These are phyloP conservation scores for Simplicillium sp. DNA, from an alignment of 2,329 filamentous ascomycete species.

Conservation along the genomic window DNA sequence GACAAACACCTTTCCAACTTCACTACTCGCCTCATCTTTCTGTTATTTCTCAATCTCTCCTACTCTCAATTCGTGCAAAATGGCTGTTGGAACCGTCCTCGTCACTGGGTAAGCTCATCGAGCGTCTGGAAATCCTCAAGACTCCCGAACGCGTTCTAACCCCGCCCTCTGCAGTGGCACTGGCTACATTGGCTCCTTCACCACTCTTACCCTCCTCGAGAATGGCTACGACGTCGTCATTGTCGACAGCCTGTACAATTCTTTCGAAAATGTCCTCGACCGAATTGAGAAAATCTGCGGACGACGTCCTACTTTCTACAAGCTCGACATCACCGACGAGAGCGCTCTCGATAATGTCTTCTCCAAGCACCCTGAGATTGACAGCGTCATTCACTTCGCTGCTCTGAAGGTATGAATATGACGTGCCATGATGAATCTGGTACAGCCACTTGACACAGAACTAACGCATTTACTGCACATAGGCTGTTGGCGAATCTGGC, in stretches of 20 bases:
- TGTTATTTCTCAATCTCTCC: slow-evolving; percentile 1
- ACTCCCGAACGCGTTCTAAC: slow-evolving; percentile 7
- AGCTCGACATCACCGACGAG: slow-evolving; percentile 83
- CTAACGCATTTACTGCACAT: slow-evolving; percentile 2
- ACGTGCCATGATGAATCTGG: slow-evolving; percentile 4
- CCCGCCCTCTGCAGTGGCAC: slow-evolving; percentile 58
- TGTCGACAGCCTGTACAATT: slow-evolving; percentile 95
- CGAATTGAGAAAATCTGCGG: slow-evolving; percentile 91
- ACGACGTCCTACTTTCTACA: slow-evolving; percentile 75
- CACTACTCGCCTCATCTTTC: slow-evolving; percentile 1
- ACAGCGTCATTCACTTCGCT: slow-evolving; percentile 98
- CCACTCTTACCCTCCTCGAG: slow-evolving; percentile 80
- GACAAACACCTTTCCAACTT: neutral
- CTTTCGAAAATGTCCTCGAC: slow-evolving; percentile 80
- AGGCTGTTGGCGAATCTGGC: slow-evolving; percentile 92
- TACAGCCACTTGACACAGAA: neutral
- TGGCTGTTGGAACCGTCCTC: slow-evolving; percentile 81
- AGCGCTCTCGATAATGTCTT: slow-evolving; percentile 79
- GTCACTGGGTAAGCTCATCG: slow-evolving; percentile 76
- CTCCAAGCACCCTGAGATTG: slow-evolving; percentile 79
- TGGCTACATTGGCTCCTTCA: slow-evolving; percentile 99
- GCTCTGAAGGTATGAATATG: slow-evolving; percentile 68
- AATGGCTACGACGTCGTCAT: slow-evolving; percentile 96
- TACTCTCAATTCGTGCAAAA: slow-evolving; percentile 26
- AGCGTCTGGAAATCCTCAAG: neutral